A percentile compares a stretch with the other conserved stretches of the same genome.
phyloP scores from a whole-genome alignment of 75 land plant species.

The Cunninghamia lanceolata region DNA sequence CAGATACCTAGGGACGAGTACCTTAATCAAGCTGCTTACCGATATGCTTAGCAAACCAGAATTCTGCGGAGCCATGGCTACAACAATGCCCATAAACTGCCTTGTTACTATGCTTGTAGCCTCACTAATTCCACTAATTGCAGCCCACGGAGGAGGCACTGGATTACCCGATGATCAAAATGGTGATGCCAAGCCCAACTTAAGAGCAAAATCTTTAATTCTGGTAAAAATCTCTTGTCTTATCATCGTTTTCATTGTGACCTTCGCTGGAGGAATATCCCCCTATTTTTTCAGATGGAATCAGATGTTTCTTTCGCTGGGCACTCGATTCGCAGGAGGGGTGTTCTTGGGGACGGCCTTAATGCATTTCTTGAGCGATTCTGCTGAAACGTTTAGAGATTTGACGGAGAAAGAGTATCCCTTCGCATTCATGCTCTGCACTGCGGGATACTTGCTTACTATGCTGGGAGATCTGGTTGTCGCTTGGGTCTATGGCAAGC shows the following conservation, averaged over 20 bases:
- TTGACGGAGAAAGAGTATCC: constrained; percentile 56
- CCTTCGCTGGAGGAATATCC: constrained; percentile 76
- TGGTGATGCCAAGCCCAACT: constrained; percentile 14
- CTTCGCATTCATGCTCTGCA: constrained; percentile 81
- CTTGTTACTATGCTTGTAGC: background rate
- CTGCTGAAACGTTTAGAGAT: constrained; percentile 51
- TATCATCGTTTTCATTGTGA: constrained; percentile 62
- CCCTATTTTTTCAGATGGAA: constrained; percentile 85
- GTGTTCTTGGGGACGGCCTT: background rate
- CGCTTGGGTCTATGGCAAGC: constrained; percentile 24
- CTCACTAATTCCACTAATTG: background rate
- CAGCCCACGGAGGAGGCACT: constrained; percentile 20
- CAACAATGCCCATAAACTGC: no score
- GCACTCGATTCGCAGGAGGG: constrained; percentile 84
- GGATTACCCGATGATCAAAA: constrained; percentile 11
- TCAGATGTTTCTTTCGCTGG: constrained; percentile 59
- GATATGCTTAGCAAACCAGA: no score
- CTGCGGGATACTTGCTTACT: constrained; percentile 62
- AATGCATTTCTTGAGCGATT: constrained; percentile 79
- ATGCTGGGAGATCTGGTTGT: constrained; percentile 67
- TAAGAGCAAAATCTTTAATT: constrained; percentile 47
- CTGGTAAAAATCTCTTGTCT: constrained; percentile 68
- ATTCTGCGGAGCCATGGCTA: no score
- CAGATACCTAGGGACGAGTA: no score
- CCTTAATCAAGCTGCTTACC: no score